Percentiles rank a stretch among this genome's conserved stretches.
phyloP scores from a whole-genome alignment of 2,329 filamentous ascomycete species.

The Diaporthe humulicola region DNA sequence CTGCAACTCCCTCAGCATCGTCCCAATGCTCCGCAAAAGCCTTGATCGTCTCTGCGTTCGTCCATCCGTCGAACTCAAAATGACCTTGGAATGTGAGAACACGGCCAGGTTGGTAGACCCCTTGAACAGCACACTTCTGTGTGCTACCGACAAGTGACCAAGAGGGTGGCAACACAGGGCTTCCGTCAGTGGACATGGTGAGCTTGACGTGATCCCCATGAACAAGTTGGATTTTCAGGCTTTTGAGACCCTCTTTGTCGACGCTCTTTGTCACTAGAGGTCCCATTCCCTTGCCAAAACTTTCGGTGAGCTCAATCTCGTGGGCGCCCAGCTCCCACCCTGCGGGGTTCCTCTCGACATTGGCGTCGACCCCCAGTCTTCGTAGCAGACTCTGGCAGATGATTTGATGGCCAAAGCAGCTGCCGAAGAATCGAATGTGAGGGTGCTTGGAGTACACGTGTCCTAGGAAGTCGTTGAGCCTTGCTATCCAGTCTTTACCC shows the following conservation, averaged over 20 bases:
- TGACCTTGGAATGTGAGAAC: conserved; percentile 34
- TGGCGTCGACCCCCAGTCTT: background rate
- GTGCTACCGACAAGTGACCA: conserved; percentile 33
- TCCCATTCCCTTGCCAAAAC: conserved; percentile 9
- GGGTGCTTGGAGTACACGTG: background rate
- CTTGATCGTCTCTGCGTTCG: conserved; percentile 28
- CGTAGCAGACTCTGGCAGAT: conserved; percentile 33
- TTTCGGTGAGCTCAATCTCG: conserved; percentile 21
- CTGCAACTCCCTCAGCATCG: background rate
- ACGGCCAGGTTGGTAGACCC: conserved; percentile 26
- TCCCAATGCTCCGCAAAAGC: conserved; percentile 21
- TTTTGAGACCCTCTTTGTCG: conserved; percentile 2
- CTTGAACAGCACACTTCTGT: conserved; percentile 31
- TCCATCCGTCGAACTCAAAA: conserved; percentile 35
- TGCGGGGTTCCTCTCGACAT: conserved; percentile 22
- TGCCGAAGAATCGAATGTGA: conserved; percentile 24
- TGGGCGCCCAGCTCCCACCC: conserved; percentile 34
- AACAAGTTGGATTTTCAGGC: conserved; percentile 28
- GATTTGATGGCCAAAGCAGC: conserved; percentile 34
- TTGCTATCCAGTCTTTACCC: conserved; percentile 10
- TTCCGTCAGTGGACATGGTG: background rate
- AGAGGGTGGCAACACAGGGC: conserved; percentile 5
- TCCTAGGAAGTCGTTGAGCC: background rate
- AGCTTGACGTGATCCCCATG: conserved; percentile 31
- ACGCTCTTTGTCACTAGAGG: conserved; percentile 18